phyloP scores from a whole-genome alignment of 2,329 filamentous ascomycete genomes.

The Aspergillus aculeatinus region DNA sequence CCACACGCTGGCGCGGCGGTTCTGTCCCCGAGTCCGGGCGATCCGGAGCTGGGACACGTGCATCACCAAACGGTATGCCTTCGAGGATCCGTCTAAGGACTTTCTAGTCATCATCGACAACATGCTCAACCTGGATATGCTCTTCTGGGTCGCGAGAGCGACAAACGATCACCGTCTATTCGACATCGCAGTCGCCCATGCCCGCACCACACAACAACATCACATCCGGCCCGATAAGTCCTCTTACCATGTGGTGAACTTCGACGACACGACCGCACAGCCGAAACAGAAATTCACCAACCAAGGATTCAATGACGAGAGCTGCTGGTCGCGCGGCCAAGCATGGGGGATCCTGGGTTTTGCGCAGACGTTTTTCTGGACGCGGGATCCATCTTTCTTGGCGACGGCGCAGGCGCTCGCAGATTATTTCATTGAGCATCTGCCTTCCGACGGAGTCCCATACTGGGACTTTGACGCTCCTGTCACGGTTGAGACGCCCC shows the following conservation, averaged over 20 bases:
- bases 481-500: slow-evolving; percentile 12
- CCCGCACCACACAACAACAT: slow-evolving; percentile 39
- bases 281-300: slow-evolving; percentile 26
- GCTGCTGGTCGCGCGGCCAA: slow-evolving; percentile 28
- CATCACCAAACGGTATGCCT: slow-evolving; percentile 29
- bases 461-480: slow-evolving; percentile 56
- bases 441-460: slow-evolving; percentile 44
- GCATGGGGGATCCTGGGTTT: slow-evolving; percentile 33
- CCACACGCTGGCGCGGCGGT: slow-evolving; percentile 40
- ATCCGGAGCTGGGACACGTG: slow-evolving; percentile 49
- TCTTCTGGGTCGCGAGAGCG: slow-evolving; percentile 40
- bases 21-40: slow-evolving; percentile 32
- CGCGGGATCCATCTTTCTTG: slow-evolving; percentile 24
- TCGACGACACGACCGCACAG: slow-evolving; percentile 44
- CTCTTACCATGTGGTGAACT: slow-evolving; percentile 33
- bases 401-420: slow-evolving; percentile 47
- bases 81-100: slow-evolving; percentile 35
- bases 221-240: slow-evolving; percentile 39
- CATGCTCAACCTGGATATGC: slow-evolving; percentile 44
- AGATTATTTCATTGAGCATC: slow-evolving; percentile 47
- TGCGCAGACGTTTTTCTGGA: slow-evolving; percentile 45
- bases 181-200: slow-evolving; percentile 34
- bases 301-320: slow-evolving; percentile 26
- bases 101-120: slow-evolving; percentile 48
- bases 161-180: slow-evolving; percentile 24